These are phyloP conservation scores for Phoma herbarum DNA, from an alignment of 2,329 filamentous ascomycete genomes.

Conservation along the genomic window DNA sequence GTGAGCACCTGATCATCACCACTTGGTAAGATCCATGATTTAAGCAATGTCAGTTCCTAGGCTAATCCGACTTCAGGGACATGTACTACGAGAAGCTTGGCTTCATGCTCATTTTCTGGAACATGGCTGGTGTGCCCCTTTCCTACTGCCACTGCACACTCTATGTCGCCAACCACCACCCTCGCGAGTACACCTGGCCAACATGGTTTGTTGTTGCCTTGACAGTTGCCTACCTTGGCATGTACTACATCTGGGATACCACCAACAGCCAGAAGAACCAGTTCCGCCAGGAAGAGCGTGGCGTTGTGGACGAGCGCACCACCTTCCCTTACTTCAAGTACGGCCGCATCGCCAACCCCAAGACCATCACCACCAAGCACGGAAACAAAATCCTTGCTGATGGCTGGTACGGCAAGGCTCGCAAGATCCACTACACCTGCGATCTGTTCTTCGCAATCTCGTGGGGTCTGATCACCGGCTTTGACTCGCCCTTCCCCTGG, in stretches of 20 bases:
- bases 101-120: conserved; percentile 99
- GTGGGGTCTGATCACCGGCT: conserved; percentile 85
- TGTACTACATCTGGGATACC: conserved; percentile 93
- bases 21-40: conserved; percentile 68
- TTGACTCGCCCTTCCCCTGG: conserved; percentile 84
- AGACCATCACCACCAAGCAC: conserved; percentile 75
- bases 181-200: conserved; percentile 80
- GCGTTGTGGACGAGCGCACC: conserved; percentile 72
- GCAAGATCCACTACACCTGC: conserved; percentile 84
- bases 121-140: conserved; percentile 87
- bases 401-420: conserved; percentile 78
- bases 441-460: conserved; percentile 79
- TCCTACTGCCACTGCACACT: conserved; percentile 95
- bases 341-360: conserved; percentile 82
- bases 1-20: conserved; percentile 87
- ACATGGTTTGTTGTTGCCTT: conserved; percentile 70
- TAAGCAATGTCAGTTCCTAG: not conserved
- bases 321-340: conserved; percentile 93
- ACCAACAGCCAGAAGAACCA: conserved; percentile 94
- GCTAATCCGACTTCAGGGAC: conserved; percentile 63
- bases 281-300: conserved; percentile 82
- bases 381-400: conserved; percentile 82
- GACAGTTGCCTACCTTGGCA: conserved; percentile 76
- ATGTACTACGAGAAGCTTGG: conserved; percentile 98
- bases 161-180: conserved; percentile 84